Percentiles rank a stretch among this genome's conserved stretches.
Evolutionary conservation across 2,329 filamentous ascomycete genomes (phyloP).

Genomic region (Lojkania enalia): DNA sequence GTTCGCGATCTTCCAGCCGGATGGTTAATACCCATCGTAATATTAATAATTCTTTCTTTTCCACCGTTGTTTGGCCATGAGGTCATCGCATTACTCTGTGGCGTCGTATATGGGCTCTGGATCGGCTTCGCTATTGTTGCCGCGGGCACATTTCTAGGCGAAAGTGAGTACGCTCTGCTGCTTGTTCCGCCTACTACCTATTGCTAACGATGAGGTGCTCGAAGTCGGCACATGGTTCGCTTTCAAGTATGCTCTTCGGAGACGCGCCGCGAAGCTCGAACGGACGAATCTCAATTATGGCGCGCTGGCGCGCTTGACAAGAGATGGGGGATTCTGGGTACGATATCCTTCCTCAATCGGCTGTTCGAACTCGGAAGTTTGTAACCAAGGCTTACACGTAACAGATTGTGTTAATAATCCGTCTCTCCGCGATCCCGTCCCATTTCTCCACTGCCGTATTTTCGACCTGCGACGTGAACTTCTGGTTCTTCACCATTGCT

Average conservation of each 20-base stretch:
- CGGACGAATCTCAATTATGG: conserved; percentile 43
- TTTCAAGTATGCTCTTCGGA: conserved; percentile 37
- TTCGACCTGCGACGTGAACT: conserved; percentile 43
- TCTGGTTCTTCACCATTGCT: conserved; percentile 40
- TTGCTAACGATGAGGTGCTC: conserved; percentile 12
- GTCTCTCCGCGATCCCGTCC: conserved; percentile 38
- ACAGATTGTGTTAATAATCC: conserved; percentile 38
- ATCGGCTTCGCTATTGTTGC: conserved; percentile 40
- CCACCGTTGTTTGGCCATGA: conserved; percentile 42
- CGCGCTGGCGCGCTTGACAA: conserved; percentile 39
- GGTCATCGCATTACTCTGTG: conserved; percentile 38
- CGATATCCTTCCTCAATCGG: not conserved
- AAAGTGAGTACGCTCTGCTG: conserved; percentile 24
- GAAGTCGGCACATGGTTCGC: conserved; percentile 42
- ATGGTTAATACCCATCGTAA: conserved; percentile 40
- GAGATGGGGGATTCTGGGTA: conserved; percentile 37
- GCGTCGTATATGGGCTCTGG: conserved; percentile 41
- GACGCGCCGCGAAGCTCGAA: conserved; percentile 36
- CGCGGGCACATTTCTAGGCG: conserved; percentile 40
- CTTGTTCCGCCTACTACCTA: not conserved
- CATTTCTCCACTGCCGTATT: conserved; percentile 43
- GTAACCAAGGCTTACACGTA: not conserved
- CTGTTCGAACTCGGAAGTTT: too few relatives aligned
- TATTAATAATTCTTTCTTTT: conserved; percentile 40
- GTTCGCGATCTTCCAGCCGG: conserved; percentile 40